Evolutionary conservation across 2,329 filamentous ascomycete species (phyloP).

Genomic region (Aspergillus sp.): DNA sequence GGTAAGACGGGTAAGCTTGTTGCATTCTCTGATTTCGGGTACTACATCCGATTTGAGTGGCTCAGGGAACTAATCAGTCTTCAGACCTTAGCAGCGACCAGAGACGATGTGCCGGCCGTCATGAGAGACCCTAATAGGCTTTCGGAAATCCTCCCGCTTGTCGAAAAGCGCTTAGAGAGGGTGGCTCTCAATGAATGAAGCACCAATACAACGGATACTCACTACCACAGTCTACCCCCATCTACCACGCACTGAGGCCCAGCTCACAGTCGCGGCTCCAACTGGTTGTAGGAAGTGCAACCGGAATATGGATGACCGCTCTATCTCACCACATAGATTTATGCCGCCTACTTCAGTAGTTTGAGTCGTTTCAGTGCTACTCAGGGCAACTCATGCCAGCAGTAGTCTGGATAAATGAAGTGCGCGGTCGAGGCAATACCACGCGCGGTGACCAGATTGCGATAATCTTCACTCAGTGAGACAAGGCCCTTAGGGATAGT

Average conservation of each 20-base stretch:
- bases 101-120: slow-evolving; percentile 74
- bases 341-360: not conserved
- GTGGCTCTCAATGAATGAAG: slow-evolving; percentile 33
- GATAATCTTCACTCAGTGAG: not conserved
- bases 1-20: slow-evolving; percentile 65
- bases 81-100: slow-evolving; percentile 55
- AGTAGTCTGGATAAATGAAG: not conserved
- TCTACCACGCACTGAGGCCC: too few relatives aligned
- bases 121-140: slow-evolving; percentile 80
- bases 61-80: not conserved
- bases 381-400: not conserved
- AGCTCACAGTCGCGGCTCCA: not conserved
- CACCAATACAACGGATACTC: not conserved
- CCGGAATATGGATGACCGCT: not conserved
- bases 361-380: not conserved
- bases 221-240: not conserved
- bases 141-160: slow-evolving; percentile 66
- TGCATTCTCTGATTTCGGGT: not conserved
- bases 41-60: not conserved
- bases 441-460: too few relatives aligned
- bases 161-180: slow-evolving; percentile 68
- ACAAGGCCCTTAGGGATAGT: not conserved
- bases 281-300: not conserved
- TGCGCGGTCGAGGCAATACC: not conserved
- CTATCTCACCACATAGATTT: not conserved